Conservation (phyloP, 225 moss, liverwort and hornwort genomes). For the Marchantia paleacea region DNA sequence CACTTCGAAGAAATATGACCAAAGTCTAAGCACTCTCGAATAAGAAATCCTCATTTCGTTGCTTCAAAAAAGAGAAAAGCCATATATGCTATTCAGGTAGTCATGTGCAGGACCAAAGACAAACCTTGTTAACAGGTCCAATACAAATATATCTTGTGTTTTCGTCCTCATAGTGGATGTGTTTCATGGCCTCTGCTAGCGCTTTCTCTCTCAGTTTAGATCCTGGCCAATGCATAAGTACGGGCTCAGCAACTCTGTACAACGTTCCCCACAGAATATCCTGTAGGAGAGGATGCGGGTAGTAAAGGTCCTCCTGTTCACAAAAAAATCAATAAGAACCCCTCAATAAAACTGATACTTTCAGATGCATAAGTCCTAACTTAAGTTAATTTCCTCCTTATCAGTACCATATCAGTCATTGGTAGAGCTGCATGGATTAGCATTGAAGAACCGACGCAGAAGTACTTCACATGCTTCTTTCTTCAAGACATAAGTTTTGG, state of each 20-base stretch:
- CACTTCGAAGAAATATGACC: neutral
- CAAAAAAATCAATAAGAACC: neutral
- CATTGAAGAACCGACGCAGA: neutral
- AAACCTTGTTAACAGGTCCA: constrained; percentile 96
- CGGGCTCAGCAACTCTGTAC: constrained; percentile 70
- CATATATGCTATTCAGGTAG: neutral
- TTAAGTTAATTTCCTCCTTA: no score
- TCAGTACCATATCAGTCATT: no score
- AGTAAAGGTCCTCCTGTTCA: constrained; percentile 87
- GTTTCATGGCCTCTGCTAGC: constrained; percentile 66
- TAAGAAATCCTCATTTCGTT: no score
- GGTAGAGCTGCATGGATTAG: neutral
- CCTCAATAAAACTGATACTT: neutral
- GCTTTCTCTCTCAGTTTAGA: constrained; percentile 65
- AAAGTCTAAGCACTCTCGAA: no score
- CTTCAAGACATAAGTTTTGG: neutral
- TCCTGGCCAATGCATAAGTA: constrained; percentile 79
- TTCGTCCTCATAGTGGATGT: constrained; percentile 95
- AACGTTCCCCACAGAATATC: constrained; percentile 85
- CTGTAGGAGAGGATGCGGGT: constrained; percentile 81
- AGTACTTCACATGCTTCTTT: neutral
- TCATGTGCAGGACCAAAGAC: neutral
- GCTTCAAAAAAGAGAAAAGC: neutral
- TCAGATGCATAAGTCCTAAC: neutral
- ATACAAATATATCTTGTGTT: constrained; percentile 56